Evolutionary conservation across 2,329 filamentous ascomycete species (phyloP), one percentile per base, ranked within the genome.

Genomic region (Fusarium mundagurra): DNA sequence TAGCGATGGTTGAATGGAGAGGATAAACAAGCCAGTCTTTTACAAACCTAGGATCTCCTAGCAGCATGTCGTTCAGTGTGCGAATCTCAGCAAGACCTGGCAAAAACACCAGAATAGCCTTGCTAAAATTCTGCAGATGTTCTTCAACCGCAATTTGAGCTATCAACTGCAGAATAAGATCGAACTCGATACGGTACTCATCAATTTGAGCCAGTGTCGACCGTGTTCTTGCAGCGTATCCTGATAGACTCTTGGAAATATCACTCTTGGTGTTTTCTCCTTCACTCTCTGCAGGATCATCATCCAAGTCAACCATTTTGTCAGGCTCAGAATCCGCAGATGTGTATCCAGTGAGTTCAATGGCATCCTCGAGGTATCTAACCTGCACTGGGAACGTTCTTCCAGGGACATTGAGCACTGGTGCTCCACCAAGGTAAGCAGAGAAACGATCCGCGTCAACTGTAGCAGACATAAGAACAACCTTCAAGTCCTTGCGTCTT

Each of bases 381-480:
- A 95, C 94, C 76, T 94, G 88, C 5, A 99, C 96, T 0, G 96
- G 96, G 79, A 97, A 99, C 0, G 96, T 98, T 53, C 96, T 91
- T 1, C 96, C 96, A 6, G 96, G 96, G 20, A 99, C 94, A 68
- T 93, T 95, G 61, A 99, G 86, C 45, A 98, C 91, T 0, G 96
- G 96, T 2, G 96, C 96, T 9, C 92, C 91, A 63, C 92, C 92
- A 5, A 99, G 88, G 80, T 98, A 99, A 17, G 90, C 90, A 1
- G 96, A 98, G 81, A 99, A 98, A 22, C 92, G 92, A 68, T 96
- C 92, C 0, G 96, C 94, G 81, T 99, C 94, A 13, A 99, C 94
- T 1, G 96, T 99, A 17, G 96, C 96, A 75, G 96, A 98, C 96
- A 99, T 99, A 54, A 99, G 88, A 43, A 99, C 89, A 27, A 99